Evolutionary conservation across 106 monocot genomes (phyloP), one percentile per base, ranked within the genome.

Genomic region (Phalaenopsis aphrodite): DNA sequence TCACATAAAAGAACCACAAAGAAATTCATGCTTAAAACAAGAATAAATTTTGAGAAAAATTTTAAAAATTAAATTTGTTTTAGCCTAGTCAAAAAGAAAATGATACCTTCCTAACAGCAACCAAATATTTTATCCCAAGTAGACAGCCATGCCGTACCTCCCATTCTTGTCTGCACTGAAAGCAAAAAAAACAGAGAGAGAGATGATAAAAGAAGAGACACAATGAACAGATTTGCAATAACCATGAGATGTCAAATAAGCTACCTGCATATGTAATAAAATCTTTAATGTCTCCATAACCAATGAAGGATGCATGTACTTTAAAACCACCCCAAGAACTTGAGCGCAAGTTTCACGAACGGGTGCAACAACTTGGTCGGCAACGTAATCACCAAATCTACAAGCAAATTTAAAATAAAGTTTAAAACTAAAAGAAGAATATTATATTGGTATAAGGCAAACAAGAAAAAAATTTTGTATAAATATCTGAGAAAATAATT

Each of bases 131-230:
- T 15, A 98, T 89, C 5, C 98, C 98, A 80, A 98, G 86, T 82
- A 98, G 94, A 79, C 94, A 84, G 17, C 98, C 98, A 87, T 98
- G 98, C 46, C 98, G 98, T 88, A 94, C 82, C 87, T 98, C 98
- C 98, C 98, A 98, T 82, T 98, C 98, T 93, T 94, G 98, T 66
- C 98, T 92, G 91, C 77, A 81, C 97, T 98, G 97, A 82, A 93
- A 82, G 89, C 16, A 85, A 55, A 68, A 83, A 81, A 78, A 55
- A 85, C 42, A 68, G 81, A 45, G 6, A 86, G 86, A 47, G 84
- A 84, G 12, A 85, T 48, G 43, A 87, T 78, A 83, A 77, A 78
- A 83, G 19, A 72, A 68, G 77, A 81, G 68, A 18, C 76, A 49
- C 41, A 66, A 56, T 76, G 56, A 18, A 69, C 15, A 36, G 1